phyloP scores from a whole-genome alignment of 495 filamentous ascomycete genomes.

The Aspergillus homomorphus region DNA sequence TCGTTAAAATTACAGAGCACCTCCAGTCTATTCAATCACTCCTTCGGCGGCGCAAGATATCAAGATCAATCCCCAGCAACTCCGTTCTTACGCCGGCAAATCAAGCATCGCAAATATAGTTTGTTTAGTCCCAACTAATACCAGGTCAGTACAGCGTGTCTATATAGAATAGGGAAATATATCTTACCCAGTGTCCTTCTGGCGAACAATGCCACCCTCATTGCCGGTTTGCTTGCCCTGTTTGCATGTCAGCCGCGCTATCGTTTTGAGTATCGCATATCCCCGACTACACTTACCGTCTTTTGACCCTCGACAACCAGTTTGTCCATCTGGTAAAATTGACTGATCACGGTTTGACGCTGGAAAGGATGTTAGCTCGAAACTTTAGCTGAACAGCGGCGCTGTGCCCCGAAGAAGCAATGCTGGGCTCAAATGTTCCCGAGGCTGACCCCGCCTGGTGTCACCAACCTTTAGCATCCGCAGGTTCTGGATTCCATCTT shows the following conservation, averaged over 20 bases:
- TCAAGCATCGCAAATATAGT: neutral
- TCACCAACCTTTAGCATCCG: conserved; percentile 84
- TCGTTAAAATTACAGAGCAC: conserved; percentile 26
- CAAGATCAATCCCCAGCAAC: neutral
- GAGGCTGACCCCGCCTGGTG: neutral
- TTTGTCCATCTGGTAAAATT: conserved; percentile 89
- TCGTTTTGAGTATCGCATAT: neutral
- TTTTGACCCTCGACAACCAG: conserved; percentile 91
- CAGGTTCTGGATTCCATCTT: conserved; percentile 82
- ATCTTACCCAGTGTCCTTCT: conserved; percentile 79
- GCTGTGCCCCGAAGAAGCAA: neutral
- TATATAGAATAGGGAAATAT: neutral
- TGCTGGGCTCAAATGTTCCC: neutral
- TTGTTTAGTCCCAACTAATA: conserved; percentile 47
- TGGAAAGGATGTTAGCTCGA: conserved; percentile 38
- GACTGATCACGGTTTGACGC: conserved; percentile 92
- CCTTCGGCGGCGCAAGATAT: conserved; percentile 1
- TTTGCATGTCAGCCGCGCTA: conserved; percentile 6
- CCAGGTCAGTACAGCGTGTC: conserved; percentile 16
- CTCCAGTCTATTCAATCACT: conserved; percentile 19
- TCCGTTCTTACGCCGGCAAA: conserved; percentile 6
- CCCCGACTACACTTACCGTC: conserved; percentile 35
- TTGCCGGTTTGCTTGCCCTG: conserved; percentile 74
- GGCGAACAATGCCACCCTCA: conserved; percentile 67
- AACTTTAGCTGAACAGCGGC: neutral